Conservation (phyloP, 441 rosid genomes). For the Macaranga tanarius region DNA sequence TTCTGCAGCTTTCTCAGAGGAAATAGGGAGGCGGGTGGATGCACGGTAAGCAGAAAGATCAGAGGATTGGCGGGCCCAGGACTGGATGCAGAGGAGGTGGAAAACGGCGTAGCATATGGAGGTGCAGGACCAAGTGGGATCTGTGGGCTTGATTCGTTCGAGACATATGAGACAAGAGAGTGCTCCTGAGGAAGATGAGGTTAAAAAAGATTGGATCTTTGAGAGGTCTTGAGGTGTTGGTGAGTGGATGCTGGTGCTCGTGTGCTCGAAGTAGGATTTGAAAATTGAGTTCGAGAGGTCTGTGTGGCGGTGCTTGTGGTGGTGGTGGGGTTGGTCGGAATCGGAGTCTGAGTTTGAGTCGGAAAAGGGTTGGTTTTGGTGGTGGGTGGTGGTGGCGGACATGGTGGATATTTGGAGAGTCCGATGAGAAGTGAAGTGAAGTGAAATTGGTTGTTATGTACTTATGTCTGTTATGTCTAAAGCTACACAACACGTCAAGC, state of each 20-base stretch:
- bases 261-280: conserved; percentile 71
- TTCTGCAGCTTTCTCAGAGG: conserved; percentile 46
- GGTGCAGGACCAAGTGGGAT: conserved; percentile 89
- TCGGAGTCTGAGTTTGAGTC: conserved; percentile 40
- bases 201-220: conserved; percentile 84
- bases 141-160: conserved; percentile 73
- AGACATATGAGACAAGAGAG: conserved; percentile 93
- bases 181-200: conserved; percentile 84
- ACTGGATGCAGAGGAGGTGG: conserved; percentile 84
- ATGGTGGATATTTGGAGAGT: neutral
- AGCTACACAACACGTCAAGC: too few relatives aligned
- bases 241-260: conserved; percentile 30
- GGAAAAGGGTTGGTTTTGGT: conserved; percentile 19
- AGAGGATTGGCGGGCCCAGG: conserved; percentile 88
- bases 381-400: conserved; percentile 21
- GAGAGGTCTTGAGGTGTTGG: conserved; percentile 60
- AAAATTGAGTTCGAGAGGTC: conserved; percentile 76
- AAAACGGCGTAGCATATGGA: conserved; percentile 74
- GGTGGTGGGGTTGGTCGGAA: conserved; percentile 34
- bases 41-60: conserved; percentile 71
- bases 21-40: conserved; percentile 54
- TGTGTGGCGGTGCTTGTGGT: conserved; percentile 33
- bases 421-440: neutral
- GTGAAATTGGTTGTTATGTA: too few relatives aligned
- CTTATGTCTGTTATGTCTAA: too few relatives aligned